These are phyloP conservation scores for Hypoxylon rickii DNA, from an alignment of 495 filamentous ascomycete species.

Conservation along the genomic window DNA sequence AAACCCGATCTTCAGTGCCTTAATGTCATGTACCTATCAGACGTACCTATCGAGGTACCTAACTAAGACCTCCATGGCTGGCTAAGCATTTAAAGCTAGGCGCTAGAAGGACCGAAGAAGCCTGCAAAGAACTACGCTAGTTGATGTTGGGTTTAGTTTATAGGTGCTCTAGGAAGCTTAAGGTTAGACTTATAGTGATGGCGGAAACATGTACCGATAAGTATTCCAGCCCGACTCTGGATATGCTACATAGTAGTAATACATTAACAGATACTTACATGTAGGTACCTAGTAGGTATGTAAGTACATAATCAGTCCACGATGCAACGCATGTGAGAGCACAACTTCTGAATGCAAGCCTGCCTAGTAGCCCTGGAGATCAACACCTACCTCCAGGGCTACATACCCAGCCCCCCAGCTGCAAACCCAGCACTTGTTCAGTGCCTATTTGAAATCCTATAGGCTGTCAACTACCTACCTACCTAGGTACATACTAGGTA, in stretches of 20 bases:
- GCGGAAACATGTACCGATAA: background rate
- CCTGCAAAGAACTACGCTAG: conserved; percentile 37
- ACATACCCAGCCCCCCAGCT: no score
- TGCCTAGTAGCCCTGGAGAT: no score
- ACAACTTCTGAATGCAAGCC: no score
- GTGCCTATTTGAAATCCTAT: no score
- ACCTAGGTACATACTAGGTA: background rate
- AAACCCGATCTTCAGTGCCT: no score
- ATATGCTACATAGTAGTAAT: no score
- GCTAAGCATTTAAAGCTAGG: conserved; percentile 23
- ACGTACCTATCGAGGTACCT: background rate
- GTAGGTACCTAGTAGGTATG: background rate
- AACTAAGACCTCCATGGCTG: background rate
- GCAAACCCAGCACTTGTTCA: no score
- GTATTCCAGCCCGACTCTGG: background rate
- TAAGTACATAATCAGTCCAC: no score
- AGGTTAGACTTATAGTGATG: conserved; percentile 5
- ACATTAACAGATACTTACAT: background rate
- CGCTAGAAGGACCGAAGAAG: conserved; percentile 41
- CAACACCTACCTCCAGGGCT: no score
- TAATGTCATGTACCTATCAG: no score
- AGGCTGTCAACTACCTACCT: background rate
- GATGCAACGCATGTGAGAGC: no score
- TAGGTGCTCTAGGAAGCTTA: conserved; percentile 4
- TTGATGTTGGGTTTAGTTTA: conserved; percentile 15